Evolutionary conservation across 352 stramenopile species (phyloP).

Genomic region (Aphanomyces cochlioides): DNA sequence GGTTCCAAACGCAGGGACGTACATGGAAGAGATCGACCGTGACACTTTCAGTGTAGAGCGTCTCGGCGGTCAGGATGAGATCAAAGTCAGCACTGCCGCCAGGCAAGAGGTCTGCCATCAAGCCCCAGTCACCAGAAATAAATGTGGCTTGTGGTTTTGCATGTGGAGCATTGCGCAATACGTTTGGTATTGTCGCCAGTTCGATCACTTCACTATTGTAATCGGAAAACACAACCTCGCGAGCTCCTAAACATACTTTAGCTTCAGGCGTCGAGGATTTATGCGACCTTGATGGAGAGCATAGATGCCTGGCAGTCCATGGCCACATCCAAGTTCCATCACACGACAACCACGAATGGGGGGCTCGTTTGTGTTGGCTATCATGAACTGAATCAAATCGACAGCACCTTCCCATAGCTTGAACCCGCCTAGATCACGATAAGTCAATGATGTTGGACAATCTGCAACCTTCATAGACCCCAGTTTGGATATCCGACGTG

Average conservation of each 20-base stretch:
- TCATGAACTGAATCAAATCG: slow-evolving; percentile 53
- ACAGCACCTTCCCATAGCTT: slow-evolving; percentile 83
- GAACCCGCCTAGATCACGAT: slow-evolving; percentile 44
- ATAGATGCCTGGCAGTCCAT: slow-evolving; percentile 73
- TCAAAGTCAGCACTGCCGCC: slow-evolving; percentile 48
- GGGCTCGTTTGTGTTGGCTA: slow-evolving; percentile 42
- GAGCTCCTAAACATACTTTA: slow-evolving; percentile 39
- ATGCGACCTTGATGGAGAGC: slow-evolving; percentile 54
- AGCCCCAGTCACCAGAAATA: slow-evolving; percentile 71
- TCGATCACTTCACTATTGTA: slow-evolving; percentile 87
- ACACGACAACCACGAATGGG: slow-evolving; percentile 37
- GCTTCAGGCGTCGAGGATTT: background rate
- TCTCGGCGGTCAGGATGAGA: slow-evolving; percentile 79
- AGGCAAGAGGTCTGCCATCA: slow-evolving; percentile 55
- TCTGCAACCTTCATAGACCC: slow-evolving; percentile 65
- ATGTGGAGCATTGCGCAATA: slow-evolving; percentile 44
- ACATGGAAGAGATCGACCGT: slow-evolving; percentile 33
- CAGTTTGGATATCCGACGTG: slow-evolving; percentile 67
- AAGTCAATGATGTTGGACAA: background rate
- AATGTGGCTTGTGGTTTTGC: slow-evolving; percentile 48
- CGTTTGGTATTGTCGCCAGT: slow-evolving; percentile 78
- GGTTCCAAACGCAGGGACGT: too few species aligned
- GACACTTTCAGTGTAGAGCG: slow-evolving; percentile 79
- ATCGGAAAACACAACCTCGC: slow-evolving; percentile 72
- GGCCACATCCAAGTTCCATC: slow-evolving; percentile 74